Percentiles rank a stretch among this genome's conserved stretches.
Evolutionary conservation across 495 filamentous ascomycete genomes (phyloP).

Genomic region (Immersiella caudata): DNA sequence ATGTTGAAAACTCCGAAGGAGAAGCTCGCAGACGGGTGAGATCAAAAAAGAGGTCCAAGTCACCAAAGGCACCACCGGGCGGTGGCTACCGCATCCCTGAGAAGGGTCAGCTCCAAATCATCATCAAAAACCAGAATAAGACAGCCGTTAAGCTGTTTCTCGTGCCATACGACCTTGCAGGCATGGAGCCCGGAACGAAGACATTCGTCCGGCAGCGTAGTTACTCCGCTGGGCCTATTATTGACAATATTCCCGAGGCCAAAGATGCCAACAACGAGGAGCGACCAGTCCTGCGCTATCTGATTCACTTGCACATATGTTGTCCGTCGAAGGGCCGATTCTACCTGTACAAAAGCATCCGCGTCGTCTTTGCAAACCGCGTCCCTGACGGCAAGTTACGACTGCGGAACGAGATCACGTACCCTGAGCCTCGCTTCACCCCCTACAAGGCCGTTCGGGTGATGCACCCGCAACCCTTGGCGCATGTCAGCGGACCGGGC

Average conservation of each 20-base stretch:
- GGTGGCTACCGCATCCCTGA: conserved; percentile 95
- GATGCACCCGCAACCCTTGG: conserved; percentile 41
- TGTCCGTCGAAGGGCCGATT: conserved; percentile 80
- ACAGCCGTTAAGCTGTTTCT: conserved; percentile 95
- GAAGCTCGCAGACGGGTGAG: conserved; percentile 48
- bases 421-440: conserved; percentile 84
- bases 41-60: conserved; percentile 64
- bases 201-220: conserved; percentile 95
- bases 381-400: conserved; percentile 97
- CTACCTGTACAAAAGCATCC: conserved; percentile 87
- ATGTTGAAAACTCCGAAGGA: conserved; percentile 37
- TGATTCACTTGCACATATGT: conserved; percentile 94
- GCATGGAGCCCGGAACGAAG: conserved; percentile 93
- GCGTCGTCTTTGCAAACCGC: conserved; percentile 96
- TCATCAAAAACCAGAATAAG: conserved; percentile 96
- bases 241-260: conserved; percentile 52
- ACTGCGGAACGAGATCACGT: conserved; percentile 85
- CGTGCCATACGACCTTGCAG: conserved; percentile 91
- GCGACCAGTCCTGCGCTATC: conserved; percentile 82
- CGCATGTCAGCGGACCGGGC: conserved; percentile 35
- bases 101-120: conserved; percentile 92
- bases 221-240: conserved; percentile 85
- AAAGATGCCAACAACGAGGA: conserved; percentile 49
- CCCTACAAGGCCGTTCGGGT: conserved; percentile 73
- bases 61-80: conserved; percentile 72